Evolutionary conservation across 805 yeast species (phyloP), one percentile per base, ranked within the genome.

Genomic region (Monosporozyma unispora): DNA sequence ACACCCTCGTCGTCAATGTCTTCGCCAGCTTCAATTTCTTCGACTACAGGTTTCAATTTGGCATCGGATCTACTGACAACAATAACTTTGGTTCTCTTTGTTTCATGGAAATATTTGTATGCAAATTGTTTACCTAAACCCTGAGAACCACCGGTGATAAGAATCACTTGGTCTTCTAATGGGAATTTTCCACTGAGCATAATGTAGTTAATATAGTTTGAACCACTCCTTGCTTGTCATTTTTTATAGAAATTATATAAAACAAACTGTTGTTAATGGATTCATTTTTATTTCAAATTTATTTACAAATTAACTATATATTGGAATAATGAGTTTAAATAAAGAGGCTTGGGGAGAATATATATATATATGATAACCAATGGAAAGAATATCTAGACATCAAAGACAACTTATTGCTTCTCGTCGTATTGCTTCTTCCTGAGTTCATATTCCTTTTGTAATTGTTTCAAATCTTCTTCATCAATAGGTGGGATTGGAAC

Each of bases 101-200:
- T 52, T 25, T 55, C 60, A 7, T 49, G 40, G 49, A 74, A 78
- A 44, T 82, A 69, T 49, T 76, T 72, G 40, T 70, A 69, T 0
- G 95, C 96, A 50, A 91, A 66, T 37, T 84, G 86, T 3, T 81
- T 81, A 0, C 99, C 99, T 1, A 91, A 71, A 0, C 99, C 99
- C 61, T 91, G 99, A 0, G 96, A 88, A 0, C 88, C 98, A 3
- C 99, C 99, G 0, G 96, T 79, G n/a, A 91, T 75, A 16, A 91
- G 74, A 2, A 84, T 89, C 1, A 77, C 62, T 60, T 76, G 77
- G 25, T 76, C 76, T 46, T 74, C 70, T 19, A 35, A 35, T 19
- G 39, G 39, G 14, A 35, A 35, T 8, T 35, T 35, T 9, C 39
- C 39, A 35, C 22, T 8, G 21, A 35, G 6, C 39, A 35, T 35